Evolutionary conservation across 805 yeast species (phyloP).

Genomic region (Yamadazyma tumulicola): DNA sequence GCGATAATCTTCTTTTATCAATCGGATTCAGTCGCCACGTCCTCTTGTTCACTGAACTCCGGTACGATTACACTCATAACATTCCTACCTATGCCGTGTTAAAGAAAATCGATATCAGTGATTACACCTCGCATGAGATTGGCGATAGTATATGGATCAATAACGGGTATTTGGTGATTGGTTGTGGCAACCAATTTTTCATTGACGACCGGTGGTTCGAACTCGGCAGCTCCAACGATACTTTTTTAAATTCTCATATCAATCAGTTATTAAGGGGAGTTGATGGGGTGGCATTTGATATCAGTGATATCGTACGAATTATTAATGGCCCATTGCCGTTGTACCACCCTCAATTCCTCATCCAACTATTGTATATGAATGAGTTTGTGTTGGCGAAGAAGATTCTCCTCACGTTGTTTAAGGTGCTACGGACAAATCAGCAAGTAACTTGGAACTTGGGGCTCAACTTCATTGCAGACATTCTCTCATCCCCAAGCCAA

Average conservation of each 20-base stretch:
- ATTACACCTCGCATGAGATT: slow-evolving; percentile 72
- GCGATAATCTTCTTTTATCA: slow-evolving; percentile 59
- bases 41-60: slow-evolving; percentile 69
- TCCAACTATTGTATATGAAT: slow-evolving; percentile 68
- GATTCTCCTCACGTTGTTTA: slow-evolving; percentile 52
- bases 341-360: slow-evolving; percentile 85
- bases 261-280: slow-evolving; percentile 35
- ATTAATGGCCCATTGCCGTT: slow-evolving; percentile 87
- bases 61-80: slow-evolving; percentile 84
- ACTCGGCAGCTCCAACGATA: slow-evolving; percentile 22
- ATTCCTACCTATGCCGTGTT: slow-evolving; percentile 76
- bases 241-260: slow-evolving; percentile 52
- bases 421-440: slow-evolving; percentile 42
- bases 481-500: too few species aligned
- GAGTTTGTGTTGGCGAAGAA: slow-evolving; percentile 53
- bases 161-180: slow-evolving; percentile 75
- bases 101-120: slow-evolving; percentile 65
- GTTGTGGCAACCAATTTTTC: slow-evolving; percentile 86
- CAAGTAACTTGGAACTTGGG: slow-evolving; percentile 32
- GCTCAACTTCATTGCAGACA: slow-evolving; percentile 16
- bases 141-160: slow-evolving; percentile 89
- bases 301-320: slow-evolving; percentile 69
- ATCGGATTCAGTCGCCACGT: slow-evolving; percentile 70
- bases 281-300: slow-evolving; percentile 27
- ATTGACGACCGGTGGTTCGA: slow-evolving; percentile 63